These are phyloP conservation scores for Coemansia sp. DNA, from an alignment of 192 early-diverging fungal genomes.

Conservation along the genomic window DNA sequence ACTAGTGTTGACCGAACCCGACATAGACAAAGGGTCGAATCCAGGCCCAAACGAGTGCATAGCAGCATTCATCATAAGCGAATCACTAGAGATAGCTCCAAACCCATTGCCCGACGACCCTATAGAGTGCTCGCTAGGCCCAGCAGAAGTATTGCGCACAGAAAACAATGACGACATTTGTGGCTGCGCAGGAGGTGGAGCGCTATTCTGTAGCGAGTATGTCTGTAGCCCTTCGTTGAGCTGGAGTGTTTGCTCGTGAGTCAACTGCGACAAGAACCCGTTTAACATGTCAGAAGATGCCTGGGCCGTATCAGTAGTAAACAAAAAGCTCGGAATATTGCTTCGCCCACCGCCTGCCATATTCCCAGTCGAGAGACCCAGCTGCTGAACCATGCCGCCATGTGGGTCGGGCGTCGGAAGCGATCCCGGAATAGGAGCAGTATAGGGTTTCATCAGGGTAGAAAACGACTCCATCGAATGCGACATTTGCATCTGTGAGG, in stretches of 20 bases:
- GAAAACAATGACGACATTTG: background rate
- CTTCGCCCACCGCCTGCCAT: background rate
- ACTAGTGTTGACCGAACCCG: background rate
- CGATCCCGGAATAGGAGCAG: slow-evolving; percentile 1
- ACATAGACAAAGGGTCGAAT: slow-evolving; percentile 9
- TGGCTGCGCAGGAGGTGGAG: background rate
- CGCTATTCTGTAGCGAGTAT: slow-evolving; percentile 35
- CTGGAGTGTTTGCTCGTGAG: slow-evolving; percentile 46
- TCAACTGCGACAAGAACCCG: slow-evolving; percentile 45
- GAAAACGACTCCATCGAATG: slow-evolving; percentile 15
- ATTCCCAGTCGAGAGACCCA: background rate
- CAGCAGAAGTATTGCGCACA: background rate
- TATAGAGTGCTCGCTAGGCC: background rate
- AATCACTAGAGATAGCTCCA: background rate
- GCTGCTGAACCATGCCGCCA: slow-evolving; percentile 9
- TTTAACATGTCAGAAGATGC: slow-evolving; percentile 48
- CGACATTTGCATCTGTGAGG: slow-evolving; percentile 9
- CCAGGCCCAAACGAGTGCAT: slow-evolving; percentile 25
- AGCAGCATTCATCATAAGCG: slow-evolving; percentile 25
- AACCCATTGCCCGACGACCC: background rate
- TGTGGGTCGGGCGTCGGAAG: background rate
- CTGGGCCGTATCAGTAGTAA: slow-evolving; percentile 38
- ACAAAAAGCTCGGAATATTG: slow-evolving; percentile 32
- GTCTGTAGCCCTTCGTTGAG: slow-evolving; percentile 41
- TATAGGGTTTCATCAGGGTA: slow-evolving; percentile 36